Percentiles rank a stretch among this genome's conserved stretches.
Evolutionary conservation across 163 green algal species (phyloP).

Genomic region (Chlorella variabilis): DNA sequence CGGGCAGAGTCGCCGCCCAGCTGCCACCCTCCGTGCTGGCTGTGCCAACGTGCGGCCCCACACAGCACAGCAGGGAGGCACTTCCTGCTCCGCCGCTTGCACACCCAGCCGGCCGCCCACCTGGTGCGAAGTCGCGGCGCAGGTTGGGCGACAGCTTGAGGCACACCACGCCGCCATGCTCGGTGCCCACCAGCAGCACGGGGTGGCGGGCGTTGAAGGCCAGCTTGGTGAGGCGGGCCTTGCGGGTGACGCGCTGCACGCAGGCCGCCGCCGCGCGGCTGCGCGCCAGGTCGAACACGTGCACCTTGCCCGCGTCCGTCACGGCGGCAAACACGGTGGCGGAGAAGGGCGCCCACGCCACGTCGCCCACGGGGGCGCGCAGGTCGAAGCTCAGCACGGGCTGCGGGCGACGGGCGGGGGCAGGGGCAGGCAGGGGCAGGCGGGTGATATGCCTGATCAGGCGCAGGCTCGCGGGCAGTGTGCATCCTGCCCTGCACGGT

Average conservation of each 20-base stretch:
- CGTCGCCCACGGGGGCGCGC: slow-evolving; percentile 82
- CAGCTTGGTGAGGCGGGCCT: slow-evolving; percentile 87
- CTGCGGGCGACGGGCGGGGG: too few species aligned
- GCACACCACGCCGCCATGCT: slow-evolving; percentile 80
- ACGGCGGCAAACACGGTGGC: slow-evolving; percentile 88
- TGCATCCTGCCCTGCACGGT: too few species aligned
- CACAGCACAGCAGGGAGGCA: too few species aligned
- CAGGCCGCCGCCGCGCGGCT: slow-evolving; percentile 87
- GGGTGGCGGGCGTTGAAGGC: slow-evolving; percentile 90
- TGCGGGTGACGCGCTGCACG: slow-evolving; percentile 84
- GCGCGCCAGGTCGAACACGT: slow-evolving; percentile 89
- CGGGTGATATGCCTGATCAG: background rate
- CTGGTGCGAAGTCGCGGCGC: slow-evolving; percentile 51
- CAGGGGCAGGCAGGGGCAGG: background rate
- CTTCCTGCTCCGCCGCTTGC: background rate
- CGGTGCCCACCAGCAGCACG: slow-evolving; percentile 90
- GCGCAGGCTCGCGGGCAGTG: too few species aligned
- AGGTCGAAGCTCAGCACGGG: slow-evolving; percentile 77
- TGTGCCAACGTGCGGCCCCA: too few species aligned
- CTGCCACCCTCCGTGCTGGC: too few species aligned
- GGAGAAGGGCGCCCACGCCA: slow-evolving; percentile 90
- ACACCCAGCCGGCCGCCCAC: background rate
- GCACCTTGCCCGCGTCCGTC: slow-evolving; percentile 65
- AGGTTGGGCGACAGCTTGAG: slow-evolving; percentile 97
- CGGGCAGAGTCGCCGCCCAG: too few species aligned